phyloP scores from a whole-genome alignment of 257 asterid species.

The Voacanga thouarsii region DNA sequence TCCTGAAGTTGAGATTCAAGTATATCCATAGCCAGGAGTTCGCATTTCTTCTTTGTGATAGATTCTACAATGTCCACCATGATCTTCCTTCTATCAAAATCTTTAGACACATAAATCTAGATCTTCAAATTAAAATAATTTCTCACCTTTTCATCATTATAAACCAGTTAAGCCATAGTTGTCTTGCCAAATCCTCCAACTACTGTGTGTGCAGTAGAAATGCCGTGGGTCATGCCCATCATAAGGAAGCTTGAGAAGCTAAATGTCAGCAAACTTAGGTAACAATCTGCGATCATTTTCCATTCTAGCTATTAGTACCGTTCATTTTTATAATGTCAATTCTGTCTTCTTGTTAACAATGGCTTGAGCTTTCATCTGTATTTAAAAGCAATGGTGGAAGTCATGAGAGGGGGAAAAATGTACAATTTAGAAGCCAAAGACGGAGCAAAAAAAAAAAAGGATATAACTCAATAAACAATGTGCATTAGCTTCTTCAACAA shows the following conservation, averaged over 20 bases:
- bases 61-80: conserved; percentile 2
- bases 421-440: too few species aligned
- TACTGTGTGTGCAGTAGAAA: conserved; percentile 85
- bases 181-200: conserved; percentile 33
- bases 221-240: conserved; percentile 75
- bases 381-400: too few species aligned
- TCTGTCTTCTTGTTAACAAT: too few species aligned
- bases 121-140: conserved; percentile 19
- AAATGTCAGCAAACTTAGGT: conserved; percentile 73
- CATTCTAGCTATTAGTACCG: not conserved
- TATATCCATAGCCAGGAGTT: conserved; percentile 10
- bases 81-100: conserved; percentile 19
- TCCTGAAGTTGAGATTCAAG: conserved; percentile 19
- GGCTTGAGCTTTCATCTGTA: too few species aligned
- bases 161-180: conserved; percentile 24
- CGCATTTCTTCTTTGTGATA: conserved; percentile 5
- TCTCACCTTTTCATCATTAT: conserved; percentile 23
- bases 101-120: conserved; percentile 9
- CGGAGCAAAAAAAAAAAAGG: too few species aligned
- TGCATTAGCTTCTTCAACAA: too few species aligned
- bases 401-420: not conserved
- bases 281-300: not conserved
- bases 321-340: too few species aligned
- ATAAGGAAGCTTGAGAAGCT: conserved; percentile 63
- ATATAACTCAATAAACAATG: too few species aligned